A percentile compares a stretch with the other conserved stretches of the same genome.
Conservation (phyloP, 257 asterid species). For the Lavandula angustifolia region DNA sequence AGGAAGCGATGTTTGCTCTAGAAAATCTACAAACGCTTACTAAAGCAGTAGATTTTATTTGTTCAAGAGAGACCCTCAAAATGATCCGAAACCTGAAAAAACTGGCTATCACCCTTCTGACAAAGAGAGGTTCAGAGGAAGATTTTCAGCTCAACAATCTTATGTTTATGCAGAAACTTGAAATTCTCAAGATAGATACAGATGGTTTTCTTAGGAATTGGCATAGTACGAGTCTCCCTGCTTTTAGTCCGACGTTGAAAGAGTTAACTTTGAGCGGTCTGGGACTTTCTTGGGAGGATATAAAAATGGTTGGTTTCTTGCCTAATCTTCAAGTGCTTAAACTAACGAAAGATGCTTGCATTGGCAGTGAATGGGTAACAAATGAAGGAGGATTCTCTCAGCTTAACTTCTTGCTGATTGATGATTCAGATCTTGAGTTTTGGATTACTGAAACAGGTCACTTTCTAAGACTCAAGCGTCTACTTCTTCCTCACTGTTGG, state of each 20-base stretch:
- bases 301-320: background rate
- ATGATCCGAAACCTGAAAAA: conserved; percentile 7
- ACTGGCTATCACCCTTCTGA: background rate
- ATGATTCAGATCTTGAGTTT: background rate
- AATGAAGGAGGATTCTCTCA: conserved; percentile 11
- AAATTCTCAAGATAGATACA: background rate
- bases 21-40: conserved; percentile 13
- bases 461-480: background rate
- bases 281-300: background rate
- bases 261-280: background rate
- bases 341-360: background rate
- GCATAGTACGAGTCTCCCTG: background rate
- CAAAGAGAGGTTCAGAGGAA: background rate
- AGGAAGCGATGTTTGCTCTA: background rate
- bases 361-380: background rate
- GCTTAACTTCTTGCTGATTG: background rate
- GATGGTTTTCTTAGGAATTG: background rate
- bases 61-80: background rate
- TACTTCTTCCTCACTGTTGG: background rate
- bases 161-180: conserved; percentile 2
- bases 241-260: background rate
- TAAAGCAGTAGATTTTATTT: background rate
- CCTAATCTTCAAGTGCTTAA: conserved; percentile 14
- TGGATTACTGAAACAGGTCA: conserved; percentile 10
- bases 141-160: conserved; percentile 7